Evolutionary conservation across 108 stramenopile species (phyloP).

Genomic region (Fragilaria crotonensis): DNA sequence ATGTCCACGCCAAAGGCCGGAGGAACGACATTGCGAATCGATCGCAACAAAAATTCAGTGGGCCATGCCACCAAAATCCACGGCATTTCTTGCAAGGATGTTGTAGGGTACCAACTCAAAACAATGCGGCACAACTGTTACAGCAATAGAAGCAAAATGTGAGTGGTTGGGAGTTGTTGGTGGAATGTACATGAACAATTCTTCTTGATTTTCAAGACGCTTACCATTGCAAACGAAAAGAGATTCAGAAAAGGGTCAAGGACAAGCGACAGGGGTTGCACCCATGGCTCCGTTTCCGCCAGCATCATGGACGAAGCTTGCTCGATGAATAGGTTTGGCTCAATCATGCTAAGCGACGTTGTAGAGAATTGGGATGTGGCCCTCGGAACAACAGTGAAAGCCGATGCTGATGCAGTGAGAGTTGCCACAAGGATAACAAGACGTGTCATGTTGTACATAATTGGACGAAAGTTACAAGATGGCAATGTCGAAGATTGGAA

Average conservation of each 20-base stretch:
- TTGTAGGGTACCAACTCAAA: conserved; percentile 80
- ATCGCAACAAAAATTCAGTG: conserved; percentile 70
- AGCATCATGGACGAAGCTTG: conserved; percentile 38
- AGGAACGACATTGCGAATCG: conserved; percentile 60
- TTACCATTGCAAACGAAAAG: conserved; percentile 77
- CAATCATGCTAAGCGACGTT: conserved; percentile 7
- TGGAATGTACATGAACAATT: too few relatives aligned
- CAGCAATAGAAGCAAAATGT: not conserved
- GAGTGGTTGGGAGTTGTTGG: not conserved
- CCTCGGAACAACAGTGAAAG: too few relatives aligned
- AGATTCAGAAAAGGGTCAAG: conserved; percentile 76
- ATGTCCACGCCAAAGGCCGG: conserved; percentile 97
- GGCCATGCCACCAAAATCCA: conserved; percentile 76
- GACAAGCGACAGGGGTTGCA: conserved; percentile 55
- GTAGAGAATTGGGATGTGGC: too few relatives aligned
- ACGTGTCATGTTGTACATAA: too few relatives aligned
- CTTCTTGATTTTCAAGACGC: too few relatives aligned
- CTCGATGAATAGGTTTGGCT: conserved; percentile 1
- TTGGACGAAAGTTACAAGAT: too few relatives aligned
- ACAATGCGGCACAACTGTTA: conserved; percentile 74
- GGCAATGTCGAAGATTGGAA: too few relatives aligned
- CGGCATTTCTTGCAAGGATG: conserved; percentile 70
- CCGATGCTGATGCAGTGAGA: too few relatives aligned
- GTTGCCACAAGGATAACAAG: too few relatives aligned
- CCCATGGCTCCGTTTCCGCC: conserved; percentile 84